Percentiles rank a stretch among this genome's conserved stretches.
Evolutionary conservation across 164 flowering plant species (phyloP).

Genomic region (Malania oleifera): DNA sequence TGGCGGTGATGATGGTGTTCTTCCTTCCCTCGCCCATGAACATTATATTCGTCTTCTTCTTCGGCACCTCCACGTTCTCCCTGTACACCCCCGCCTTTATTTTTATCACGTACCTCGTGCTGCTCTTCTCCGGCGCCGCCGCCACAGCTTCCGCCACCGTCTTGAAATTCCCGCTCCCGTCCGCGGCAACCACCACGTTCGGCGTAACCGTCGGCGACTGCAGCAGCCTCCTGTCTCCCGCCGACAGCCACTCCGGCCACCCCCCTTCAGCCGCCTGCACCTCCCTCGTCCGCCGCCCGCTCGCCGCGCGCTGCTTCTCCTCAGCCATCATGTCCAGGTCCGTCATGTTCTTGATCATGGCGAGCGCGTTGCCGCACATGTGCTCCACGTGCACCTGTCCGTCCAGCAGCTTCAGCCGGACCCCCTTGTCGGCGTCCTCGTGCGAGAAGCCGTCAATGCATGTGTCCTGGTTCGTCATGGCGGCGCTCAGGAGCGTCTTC

Average conservation of each 20-base stretch:
- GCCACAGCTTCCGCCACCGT: slow-evolving; percentile 81
- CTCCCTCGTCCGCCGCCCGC: slow-evolving; percentile 21
- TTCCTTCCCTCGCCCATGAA: slow-evolving; percentile 76
- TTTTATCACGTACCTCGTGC: slow-evolving; percentile 54
- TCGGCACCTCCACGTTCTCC: slow-evolving; percentile 79
- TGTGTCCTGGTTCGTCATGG: slow-evolving; percentile 76
- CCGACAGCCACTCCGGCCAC: slow-evolving; percentile 80
- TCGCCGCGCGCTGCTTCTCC: not conserved
- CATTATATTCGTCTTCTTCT: slow-evolving; percentile 76
- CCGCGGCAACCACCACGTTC: slow-evolving; percentile 77
- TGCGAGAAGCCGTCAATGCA: slow-evolving; percentile 83
- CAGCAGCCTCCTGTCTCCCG: slow-evolving; percentile 58
- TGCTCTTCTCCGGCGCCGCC: slow-evolving; percentile 68
- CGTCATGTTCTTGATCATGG: slow-evolving; percentile 84
- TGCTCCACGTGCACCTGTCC: slow-evolving; percentile 40
- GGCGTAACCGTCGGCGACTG: slow-evolving; percentile 51
- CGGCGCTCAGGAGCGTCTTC: slow-evolving; percentile 57
- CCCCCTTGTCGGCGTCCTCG: slow-evolving; percentile 43
- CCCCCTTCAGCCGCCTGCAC: slow-evolving; percentile 4
- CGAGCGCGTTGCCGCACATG: slow-evolving; percentile 74
- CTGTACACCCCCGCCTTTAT: slow-evolving; percentile 83
- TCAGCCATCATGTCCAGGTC: slow-evolving; percentile 36
- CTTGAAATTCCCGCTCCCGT: slow-evolving; percentile 69
- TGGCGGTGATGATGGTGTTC: slow-evolving; percentile 77
- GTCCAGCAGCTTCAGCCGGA: slow-evolving; percentile 28